phyloP scores from a whole-genome alignment of 164 flowering plant species.

The Vitis rupestris region DNA sequence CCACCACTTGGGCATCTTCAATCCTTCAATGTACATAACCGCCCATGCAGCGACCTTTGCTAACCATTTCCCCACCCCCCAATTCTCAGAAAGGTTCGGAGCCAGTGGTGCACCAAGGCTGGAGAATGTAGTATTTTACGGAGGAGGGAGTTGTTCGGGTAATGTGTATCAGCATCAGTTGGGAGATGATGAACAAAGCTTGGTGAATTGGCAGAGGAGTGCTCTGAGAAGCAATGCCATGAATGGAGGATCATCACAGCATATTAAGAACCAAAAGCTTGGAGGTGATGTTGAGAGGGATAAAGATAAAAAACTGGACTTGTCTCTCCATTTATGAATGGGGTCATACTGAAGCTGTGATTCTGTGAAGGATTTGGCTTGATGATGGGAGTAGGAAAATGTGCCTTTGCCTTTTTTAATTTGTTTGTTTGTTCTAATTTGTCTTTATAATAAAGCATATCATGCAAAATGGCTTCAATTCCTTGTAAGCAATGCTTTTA shows the following conservation, averaged over 20 bases:
- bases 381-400: too few relatives aligned
- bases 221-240: slow-evolving; percentile 12
- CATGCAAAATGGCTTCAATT: too few relatives aligned
- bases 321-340: slow-evolving; percentile 51
- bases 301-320: slow-evolving; percentile 40
- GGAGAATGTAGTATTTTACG: slow-evolving; percentile 29
- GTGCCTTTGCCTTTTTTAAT: background rate
- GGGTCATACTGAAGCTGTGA: too few relatives aligned
- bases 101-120: slow-evolving; percentile 54
- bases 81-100: slow-evolving; percentile 38
- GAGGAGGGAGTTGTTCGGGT: slow-evolving; percentile 25
- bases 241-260: slow-evolving; percentile 4
- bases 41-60: slow-evolving; percentile 51
- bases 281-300: slow-evolving; percentile 14
- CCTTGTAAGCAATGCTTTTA: too few relatives aligned
- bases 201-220: slow-evolving; percentile 49
- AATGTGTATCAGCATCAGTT: slow-evolving; percentile 8
- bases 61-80: slow-evolving; percentile 20
- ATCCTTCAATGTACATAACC: slow-evolving; percentile 49
- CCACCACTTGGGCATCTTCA: slow-evolving; percentile 33
- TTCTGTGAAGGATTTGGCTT: too few relatives aligned
- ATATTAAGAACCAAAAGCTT: slow-evolving; percentile 6
- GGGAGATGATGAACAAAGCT: slow-evolving; percentile 40
- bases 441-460: too few relatives aligned
- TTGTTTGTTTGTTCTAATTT: background rate